A percentile compares a stretch with the other conserved stretches of the same genome.
phyloP scores from a whole-genome alignment of 768 basidiomycete genomes.

The Nevesoporus exiguus region DNA sequence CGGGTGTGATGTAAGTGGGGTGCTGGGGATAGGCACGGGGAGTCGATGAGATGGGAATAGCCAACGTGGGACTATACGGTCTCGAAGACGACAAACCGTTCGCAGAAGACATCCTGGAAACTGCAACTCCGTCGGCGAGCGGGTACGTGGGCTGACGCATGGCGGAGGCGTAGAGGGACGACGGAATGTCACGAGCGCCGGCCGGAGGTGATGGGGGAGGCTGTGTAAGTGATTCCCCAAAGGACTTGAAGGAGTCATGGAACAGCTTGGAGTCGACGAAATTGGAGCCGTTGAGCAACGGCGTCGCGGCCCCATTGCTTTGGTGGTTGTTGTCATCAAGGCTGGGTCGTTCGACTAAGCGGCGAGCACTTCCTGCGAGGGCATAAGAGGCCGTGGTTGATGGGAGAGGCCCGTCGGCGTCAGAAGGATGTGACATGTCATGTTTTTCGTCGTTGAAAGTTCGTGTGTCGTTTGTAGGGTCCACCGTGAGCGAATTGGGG shows the following conservation, averaged over 20 bases:
- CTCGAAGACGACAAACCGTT: constrained; percentile 59
- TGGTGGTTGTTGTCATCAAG: constrained; percentile 39
- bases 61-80: constrained; percentile 41
- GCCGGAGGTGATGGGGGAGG: constrained; percentile 23
- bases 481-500: constrained; percentile 12
- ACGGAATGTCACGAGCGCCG: constrained; percentile 25
- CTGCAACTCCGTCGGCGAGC: constrained; percentile 31
- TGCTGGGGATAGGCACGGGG: constrained; percentile 69
- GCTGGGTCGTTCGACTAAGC: constrained; percentile 51
- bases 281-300: constrained; percentile 26
- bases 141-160: constrained; percentile 49
- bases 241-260: constrained; percentile 32
- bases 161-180: constrained; percentile 37
- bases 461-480: constrained; percentile 23
- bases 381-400: constrained; percentile 42
- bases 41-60: constrained; percentile 58
- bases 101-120: constrained; percentile 41
- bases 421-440: constrained; percentile 14
- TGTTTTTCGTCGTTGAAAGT: constrained; percentile 23
- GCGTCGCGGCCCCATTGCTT: constrained; percentile 14
- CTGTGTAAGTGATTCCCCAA: constrained; percentile 26
- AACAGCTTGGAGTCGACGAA: constrained; percentile 27
- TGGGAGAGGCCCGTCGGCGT: constrained; percentile 20
- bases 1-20: constrained; percentile 70
- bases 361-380: constrained; percentile 42